These are phyloP conservation scores for Neobulgaria alba DNA, from an alignment of 2,329 filamentous ascomycete species.

Conservation along the genomic window DNA sequence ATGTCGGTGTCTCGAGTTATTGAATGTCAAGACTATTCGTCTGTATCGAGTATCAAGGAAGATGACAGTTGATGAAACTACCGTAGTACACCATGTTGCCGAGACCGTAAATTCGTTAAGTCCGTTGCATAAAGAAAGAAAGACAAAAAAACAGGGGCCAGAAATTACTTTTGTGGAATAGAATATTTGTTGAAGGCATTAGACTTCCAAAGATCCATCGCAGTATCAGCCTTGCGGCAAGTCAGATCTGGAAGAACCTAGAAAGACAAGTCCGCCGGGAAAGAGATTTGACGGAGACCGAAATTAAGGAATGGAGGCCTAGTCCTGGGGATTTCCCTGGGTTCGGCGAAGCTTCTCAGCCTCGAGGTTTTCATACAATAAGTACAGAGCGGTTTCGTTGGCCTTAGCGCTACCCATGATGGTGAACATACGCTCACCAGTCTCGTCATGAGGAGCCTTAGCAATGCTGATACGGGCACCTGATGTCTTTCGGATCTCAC, in stretches of 20 bases:
- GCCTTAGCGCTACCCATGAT: constrained; percentile 92
- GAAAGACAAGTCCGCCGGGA: constrained; percentile 41
- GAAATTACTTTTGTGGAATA: constrained; percentile 30
- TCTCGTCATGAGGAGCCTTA: constrained; percentile 91
- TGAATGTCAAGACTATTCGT: constrained; percentile 29
- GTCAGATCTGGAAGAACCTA: constrained; percentile 48
- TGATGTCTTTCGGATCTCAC: constrained; percentile 94
- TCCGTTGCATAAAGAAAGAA: constrained; percentile 28
- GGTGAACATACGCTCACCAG: constrained; percentile 98
- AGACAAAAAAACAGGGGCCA: constrained; percentile 24
- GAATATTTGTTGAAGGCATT: constrained; percentile 22
- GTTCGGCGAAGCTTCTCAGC: constrained; percentile 98
- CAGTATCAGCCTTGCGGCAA: constrained; percentile 53
- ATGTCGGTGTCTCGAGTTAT: constrained; percentile 29
- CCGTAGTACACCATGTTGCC: constrained; percentile 14
- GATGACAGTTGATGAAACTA: constrained; percentile 17
- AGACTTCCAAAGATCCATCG: constrained; percentile 34
- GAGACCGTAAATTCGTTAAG: constrained; percentile 32
- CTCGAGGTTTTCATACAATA: constrained; percentile 97
- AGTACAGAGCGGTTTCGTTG: constrained; percentile 92
- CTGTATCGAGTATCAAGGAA: constrained; percentile 26
- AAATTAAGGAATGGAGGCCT: constrained; percentile 10
- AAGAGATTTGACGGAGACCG: constrained; percentile 33
- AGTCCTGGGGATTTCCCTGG: constrained; percentile 46
- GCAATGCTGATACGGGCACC: constrained; percentile 96